Conservation (phyloP, 768 basidiomycete genomes). For the Mycena albidolilacea region DNA sequence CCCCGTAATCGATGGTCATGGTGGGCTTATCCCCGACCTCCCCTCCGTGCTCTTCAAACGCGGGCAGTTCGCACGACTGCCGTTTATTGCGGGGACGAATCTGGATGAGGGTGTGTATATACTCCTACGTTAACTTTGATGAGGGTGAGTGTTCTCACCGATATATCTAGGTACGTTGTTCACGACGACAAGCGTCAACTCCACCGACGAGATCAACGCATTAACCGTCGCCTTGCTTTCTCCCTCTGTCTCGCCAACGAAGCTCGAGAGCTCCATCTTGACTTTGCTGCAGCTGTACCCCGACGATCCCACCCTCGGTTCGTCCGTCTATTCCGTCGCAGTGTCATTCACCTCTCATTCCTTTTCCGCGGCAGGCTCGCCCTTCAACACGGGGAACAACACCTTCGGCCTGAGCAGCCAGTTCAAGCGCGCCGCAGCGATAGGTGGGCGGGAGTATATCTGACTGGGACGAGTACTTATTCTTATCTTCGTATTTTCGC, state of each 20-base stretch:
- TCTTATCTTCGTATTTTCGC: background rate
- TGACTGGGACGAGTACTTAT: background rate
- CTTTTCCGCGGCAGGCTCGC: slow-evolving; percentile 49
- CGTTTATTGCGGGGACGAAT: slow-evolving; percentile 61
- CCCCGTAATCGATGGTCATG: slow-evolving; percentile 58
- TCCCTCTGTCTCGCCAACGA: slow-evolving; percentile 43
- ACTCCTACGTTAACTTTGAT: no score
- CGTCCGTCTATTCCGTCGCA: background rate
- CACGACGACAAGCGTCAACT: slow-evolving; percentile 40
- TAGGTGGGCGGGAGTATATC: background rate
- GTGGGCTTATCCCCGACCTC: slow-evolving; percentile 56
- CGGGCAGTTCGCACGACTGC: slow-evolving; percentile 55
- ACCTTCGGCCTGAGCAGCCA: slow-evolving; percentile 58
- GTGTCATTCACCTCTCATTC: no score
- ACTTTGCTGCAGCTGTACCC: slow-evolving; percentile 58
- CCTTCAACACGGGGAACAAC: slow-evolving; percentile 57
- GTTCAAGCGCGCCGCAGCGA: slow-evolving; percentile 55
- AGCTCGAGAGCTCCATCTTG: slow-evolving; percentile 39
- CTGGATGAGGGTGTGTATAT: slow-evolving; percentile 59
- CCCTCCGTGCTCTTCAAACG: slow-evolving; percentile 51
- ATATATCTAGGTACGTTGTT: slow-evolving; percentile 51
- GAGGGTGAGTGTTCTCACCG: background rate
- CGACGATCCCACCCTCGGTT: slow-evolving; percentile 51
- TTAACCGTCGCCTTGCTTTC: slow-evolving; percentile 43
- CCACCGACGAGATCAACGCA: slow-evolving; percentile 43